Evolutionary conservation across 768 basidiomycete species (phyloP), one percentile per base, ranked within the genome.

Genomic region (Lactifluus pinguis): DNA sequence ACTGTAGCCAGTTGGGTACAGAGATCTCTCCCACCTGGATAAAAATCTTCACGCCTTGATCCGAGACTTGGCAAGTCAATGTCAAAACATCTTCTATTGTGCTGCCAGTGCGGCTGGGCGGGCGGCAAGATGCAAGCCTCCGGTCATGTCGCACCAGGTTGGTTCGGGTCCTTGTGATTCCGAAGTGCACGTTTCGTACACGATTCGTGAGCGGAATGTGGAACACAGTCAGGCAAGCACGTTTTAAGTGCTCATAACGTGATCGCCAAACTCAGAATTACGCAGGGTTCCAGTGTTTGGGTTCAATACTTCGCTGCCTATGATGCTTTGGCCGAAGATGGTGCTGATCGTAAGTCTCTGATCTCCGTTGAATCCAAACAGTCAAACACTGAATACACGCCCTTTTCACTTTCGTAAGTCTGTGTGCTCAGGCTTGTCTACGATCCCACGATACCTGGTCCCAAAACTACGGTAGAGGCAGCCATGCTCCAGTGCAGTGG

Each of bases 21-120:
- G 75, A 55, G 79, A 86, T 68, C 69, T 83, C 61, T 78, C 77
- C 59, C 75, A 79, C 72, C 68, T 87, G 63, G 83, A 86, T 73
- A 80, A 81, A 71, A 89, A 89, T 73, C 75, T 91, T 67, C 82
- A 84, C 64, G 79, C 77, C 32, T 76, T 90, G 66, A 72, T 84
- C 52, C 79, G 82, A 66, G 83, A 85, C 69, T 73, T 88, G 66
- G 83, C 83, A 49, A 71, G 68, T 65, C 75, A 78, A 63, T 87
- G 87, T 73, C 80, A 82, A 62, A 73, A 73, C 69, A 72, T 87
- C 59, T 89, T 90, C 72, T 73, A 72, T 64, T 77, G 79, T 67
- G 86, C 84, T 64, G 79, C 84, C 62, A 77, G 76, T 62, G 86
- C 86, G 52, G 77, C 81, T 53, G 80, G 81, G 68, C 83, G 86